Percentiles rank a stretch among this genome's conserved stretches.
Evolutionary conservation across 495 filamentous ascomycete species (phyloP).

Genomic region (Aspergillus panamensis): DNA sequence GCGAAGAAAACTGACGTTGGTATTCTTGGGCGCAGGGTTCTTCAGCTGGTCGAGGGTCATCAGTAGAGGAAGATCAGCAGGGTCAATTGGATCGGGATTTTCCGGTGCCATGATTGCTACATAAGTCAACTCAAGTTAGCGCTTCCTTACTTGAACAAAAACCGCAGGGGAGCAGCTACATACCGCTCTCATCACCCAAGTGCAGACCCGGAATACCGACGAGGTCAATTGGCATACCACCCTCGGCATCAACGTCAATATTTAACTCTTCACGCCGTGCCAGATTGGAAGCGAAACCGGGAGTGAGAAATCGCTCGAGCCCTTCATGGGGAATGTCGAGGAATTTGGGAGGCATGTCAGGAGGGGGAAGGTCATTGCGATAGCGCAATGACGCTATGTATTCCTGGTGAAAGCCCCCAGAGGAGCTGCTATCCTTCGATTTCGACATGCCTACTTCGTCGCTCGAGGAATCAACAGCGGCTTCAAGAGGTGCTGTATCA

Average conservation of each 20-base stretch:
- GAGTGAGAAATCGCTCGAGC: constrained; percentile 79
- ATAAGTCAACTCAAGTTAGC: constrained; percentile 14
- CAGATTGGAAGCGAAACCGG: constrained; percentile 81
- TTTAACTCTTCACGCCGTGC: constrained; percentile 89
- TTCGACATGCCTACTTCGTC: constrained; percentile 30
- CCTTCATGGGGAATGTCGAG: constrained; percentile 94
- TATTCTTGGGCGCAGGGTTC: constrained; percentile 66
- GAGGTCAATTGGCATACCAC: constrained; percentile 94
- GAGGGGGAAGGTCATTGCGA: constrained; percentile 89
- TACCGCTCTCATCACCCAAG: constrained; percentile 92
- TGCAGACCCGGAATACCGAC: constrained; percentile 93
- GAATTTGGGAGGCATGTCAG: constrained; percentile 89
- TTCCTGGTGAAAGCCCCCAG: constrained; percentile 80
- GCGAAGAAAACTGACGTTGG: constrained; percentile 87
- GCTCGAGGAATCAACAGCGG: not conserved
- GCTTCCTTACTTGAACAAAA: not conserved
- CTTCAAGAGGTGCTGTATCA: not conserved
- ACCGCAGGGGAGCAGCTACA: constrained; percentile 30
- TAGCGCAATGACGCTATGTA: constrained; percentile 94
- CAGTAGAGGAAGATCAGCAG: constrained; percentile 76
- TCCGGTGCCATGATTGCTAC: constrained; percentile 78
- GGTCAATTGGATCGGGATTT: constrained; percentile 65
- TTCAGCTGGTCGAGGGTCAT: constrained; percentile 75
- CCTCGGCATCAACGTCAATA: constrained; percentile 94
- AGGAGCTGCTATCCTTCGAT: constrained; percentile 41